These are phyloP conservation scores for Aureobasidium subglaciale DNA, from an alignment of 2,329 filamentous ascomycete genomes.

Conservation along the genomic window DNA sequence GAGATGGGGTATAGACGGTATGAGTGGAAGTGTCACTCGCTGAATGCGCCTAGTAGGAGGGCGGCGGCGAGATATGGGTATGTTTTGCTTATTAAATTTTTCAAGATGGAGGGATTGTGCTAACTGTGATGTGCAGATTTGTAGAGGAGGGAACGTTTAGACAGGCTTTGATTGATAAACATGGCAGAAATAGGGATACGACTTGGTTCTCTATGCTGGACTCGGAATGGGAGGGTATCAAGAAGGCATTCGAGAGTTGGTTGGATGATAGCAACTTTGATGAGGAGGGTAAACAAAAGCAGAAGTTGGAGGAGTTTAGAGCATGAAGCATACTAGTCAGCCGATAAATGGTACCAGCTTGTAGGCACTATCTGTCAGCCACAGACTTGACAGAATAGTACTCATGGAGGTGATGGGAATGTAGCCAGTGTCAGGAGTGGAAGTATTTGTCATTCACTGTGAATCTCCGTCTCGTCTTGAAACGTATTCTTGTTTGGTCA, in stretches of 20 bases:
- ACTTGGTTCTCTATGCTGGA: constrained; percentile 54
- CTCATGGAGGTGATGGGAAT: not conserved
- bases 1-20: constrained; percentile 50
- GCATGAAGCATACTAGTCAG: no score
- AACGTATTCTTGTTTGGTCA: constrained; percentile 18
- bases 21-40: constrained; percentile 59
- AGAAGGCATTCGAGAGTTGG: constrained; percentile 47
- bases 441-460: constrained; percentile 7
- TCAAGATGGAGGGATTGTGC: no score
- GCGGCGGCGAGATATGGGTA: constrained; percentile 52
- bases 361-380: not conserved
- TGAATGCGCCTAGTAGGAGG: constrained; percentile 48
- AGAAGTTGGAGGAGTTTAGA: constrained; percentile 35
- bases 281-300: constrained; percentile 44
- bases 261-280: constrained; percentile 50
- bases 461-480: constrained; percentile 20
- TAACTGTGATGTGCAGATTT: no score
- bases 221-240: constrained; percentile 49
- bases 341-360: not conserved
- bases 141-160: constrained; percentile 53
- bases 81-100: no score
- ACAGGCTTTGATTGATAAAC: constrained; percentile 51
- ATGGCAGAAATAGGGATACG: constrained; percentile 52
- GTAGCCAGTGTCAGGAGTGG: not conserved
- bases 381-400: not conserved